phyloP scores from a whole-genome alignment of 495 filamentous ascomycete species.

The Cercophora scortea region DNA sequence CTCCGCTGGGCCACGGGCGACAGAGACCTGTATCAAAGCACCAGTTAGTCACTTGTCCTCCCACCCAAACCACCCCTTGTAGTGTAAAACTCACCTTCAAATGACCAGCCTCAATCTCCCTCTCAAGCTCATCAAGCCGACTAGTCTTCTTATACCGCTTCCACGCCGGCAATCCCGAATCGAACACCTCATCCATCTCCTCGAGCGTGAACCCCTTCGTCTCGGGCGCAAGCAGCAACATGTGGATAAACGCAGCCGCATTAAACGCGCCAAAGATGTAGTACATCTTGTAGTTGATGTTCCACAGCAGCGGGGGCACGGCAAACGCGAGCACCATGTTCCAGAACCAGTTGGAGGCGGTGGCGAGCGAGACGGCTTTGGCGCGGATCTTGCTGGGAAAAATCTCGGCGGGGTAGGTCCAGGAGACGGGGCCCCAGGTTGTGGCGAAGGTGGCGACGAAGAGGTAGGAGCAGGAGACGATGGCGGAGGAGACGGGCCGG shows the following conservation, averaged over 20 bases:
- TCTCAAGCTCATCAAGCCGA: slow-evolving; percentile 39
- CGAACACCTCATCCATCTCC: slow-evolving; percentile 56
- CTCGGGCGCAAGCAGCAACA: slow-evolving; percentile 66
- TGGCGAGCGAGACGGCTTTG: slow-evolving; percentile 57
- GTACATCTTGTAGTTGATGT: slow-evolving; percentile 53
- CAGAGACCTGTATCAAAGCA: no score
- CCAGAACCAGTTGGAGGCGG: slow-evolving; percentile 65
- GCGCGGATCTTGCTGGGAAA: slow-evolving; percentile 67
- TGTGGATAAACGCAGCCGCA: slow-evolving; percentile 58
- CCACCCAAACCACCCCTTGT: no score
- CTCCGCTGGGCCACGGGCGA: no score
- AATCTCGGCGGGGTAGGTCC: slow-evolving; percentile 76
- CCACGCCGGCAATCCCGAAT: slow-evolving; percentile 45
- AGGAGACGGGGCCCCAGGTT: slow-evolving; percentile 72
- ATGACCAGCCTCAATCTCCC: slow-evolving; percentile 45
- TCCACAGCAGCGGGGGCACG: slow-evolving; percentile 48
- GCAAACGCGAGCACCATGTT: slow-evolving; percentile 59
- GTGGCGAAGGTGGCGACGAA: slow-evolving; percentile 71
- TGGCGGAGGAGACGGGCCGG: slow-evolving; percentile 40
- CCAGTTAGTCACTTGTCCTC: no score
- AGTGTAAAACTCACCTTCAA: slow-evolving; percentile 24
- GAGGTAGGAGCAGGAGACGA: slow-evolving; percentile 63
- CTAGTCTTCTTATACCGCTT: slow-evolving; percentile 30
- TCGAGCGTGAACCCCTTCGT: slow-evolving; percentile 74
- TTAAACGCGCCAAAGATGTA: slow-evolving; percentile 69